Percentiles rank a stretch among this genome's conserved stretches.
Conservation (phyloP, 75 land plant genomes). For the Pseudotsuga menziesii region DNA sequence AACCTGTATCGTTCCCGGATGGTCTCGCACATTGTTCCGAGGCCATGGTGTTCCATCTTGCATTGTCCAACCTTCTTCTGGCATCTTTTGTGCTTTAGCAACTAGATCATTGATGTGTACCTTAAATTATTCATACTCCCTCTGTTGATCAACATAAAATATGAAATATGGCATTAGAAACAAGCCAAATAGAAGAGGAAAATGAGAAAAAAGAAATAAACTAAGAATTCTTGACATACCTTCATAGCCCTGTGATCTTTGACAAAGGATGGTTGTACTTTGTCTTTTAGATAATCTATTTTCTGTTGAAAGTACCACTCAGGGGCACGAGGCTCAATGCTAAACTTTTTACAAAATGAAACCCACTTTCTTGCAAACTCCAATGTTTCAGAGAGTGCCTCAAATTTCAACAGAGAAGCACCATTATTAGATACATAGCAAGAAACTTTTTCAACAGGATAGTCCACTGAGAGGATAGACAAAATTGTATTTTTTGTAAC, state of each 20-base stretch:
- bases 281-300: no score
- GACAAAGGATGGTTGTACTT: no score
- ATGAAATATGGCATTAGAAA: background rate
- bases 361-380: constrained; percentile 77
- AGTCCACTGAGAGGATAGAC: no score
- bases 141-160: constrained; percentile 19
- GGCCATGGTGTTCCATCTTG: constrained; percentile 83
- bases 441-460: constrained; percentile 45
- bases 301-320: no score
- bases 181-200: background rate
- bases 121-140: constrained; percentile 77
- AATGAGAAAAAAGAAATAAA: constrained; percentile 6
- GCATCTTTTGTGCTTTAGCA: constrained; percentile 57
- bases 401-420: constrained; percentile 54
- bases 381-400: constrained; percentile 69
- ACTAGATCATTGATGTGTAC: constrained; percentile 70
- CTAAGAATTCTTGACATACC: no score
- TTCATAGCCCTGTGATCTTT: no score
- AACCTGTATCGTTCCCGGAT: no score
- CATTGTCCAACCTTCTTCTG: constrained; percentile 81
- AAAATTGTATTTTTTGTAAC: constrained; percentile 52
- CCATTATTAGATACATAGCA: constrained; percentile 60
- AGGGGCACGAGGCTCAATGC: no score
- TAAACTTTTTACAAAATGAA: no score
- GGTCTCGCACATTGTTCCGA: constrained; percentile 68